Conservation (phyloP, 2,329 filamentous ascomycete species). For the Cercospora citrullina region DNA sequence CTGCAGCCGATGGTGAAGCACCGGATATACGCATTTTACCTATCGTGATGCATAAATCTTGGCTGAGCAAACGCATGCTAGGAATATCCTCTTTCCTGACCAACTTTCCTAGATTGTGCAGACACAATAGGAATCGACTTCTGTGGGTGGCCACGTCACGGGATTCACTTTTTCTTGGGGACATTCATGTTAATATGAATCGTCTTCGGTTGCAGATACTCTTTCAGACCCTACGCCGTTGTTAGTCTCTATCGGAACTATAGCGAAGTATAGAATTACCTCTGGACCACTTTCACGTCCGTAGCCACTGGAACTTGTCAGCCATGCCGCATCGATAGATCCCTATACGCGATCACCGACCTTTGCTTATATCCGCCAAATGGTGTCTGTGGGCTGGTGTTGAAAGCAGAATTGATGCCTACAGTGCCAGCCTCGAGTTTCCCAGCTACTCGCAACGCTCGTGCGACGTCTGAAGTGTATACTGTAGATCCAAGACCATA, state of each 20-base stretch:
- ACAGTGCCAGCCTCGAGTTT: slow-evolving; percentile 67
- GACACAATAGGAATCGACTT: neutral
- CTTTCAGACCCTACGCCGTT: slow-evolving; percentile 4
- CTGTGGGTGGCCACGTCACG: neutral
- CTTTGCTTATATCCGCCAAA: slow-evolving; percentile 48
- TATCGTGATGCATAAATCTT: neutral
- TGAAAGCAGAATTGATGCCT: slow-evolving; percentile 63
- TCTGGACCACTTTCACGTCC: slow-evolving; percentile 12
- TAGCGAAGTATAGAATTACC: neutral
- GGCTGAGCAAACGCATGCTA: neutral
- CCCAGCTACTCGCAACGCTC: slow-evolving; percentile 53
- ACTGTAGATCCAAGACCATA: slow-evolving; percentile 63
- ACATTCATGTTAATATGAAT: slow-evolving; percentile 16
- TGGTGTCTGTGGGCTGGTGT: slow-evolving; percentile 5
- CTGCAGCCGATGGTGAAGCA: neutral
- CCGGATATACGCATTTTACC: neutral
- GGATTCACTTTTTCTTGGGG: neutral
- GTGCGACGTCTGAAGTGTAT: slow-evolving; percentile 62
- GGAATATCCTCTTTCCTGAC: neutral
- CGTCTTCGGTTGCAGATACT: slow-evolving; percentile 15
- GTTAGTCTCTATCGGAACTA: neutral
- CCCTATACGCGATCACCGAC: neutral
- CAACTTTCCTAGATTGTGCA: neutral
- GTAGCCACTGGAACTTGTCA: neutral
- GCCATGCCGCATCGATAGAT: neutral